These are phyloP conservation scores for Lablab purpureus DNA, from an alignment of 306 rosid genomes.

Conservation along the genomic window DNA sequence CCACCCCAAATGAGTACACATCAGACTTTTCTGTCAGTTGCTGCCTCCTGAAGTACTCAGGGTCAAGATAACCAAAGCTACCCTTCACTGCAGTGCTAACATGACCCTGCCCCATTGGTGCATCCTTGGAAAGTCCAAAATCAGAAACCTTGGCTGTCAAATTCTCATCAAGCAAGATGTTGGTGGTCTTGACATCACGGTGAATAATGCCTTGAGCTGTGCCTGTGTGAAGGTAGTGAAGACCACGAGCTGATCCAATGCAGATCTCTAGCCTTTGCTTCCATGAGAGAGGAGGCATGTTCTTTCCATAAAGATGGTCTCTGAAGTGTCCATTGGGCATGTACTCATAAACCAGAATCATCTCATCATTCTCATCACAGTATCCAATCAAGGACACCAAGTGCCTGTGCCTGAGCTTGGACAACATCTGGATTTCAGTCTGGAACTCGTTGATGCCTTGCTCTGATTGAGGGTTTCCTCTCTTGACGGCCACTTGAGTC, in stretches of 20 bases:
- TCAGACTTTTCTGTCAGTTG: constrained; percentile 71
- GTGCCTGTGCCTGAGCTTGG: constrained; percentile 69
- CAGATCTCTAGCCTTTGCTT: constrained; percentile 66
- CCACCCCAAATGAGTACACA: constrained; percentile 73
- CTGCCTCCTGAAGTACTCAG: constrained; percentile 72
- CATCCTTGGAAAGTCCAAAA: constrained; percentile 71
- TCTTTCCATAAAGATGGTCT: constrained; percentile 74
- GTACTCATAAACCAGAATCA: constrained; percentile 70
- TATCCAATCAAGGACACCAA: constrained; percentile 71
- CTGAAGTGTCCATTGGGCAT: constrained; percentile 68
- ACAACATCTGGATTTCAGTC: constrained; percentile 70
- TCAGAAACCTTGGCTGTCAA: constrained; percentile 72
- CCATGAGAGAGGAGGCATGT: constrained; percentile 59
- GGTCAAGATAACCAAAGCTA: constrained; percentile 74
- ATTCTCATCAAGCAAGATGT: constrained; percentile 64
- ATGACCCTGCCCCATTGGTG: constrained; percentile 66
- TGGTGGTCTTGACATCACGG: constrained; percentile 69
- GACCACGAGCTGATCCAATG: constrained; percentile 67
- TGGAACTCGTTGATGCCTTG: constrained; percentile 70
- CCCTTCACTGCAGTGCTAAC: constrained; percentile 77
- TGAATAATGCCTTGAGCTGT: constrained; percentile 72
- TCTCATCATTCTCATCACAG: constrained; percentile 66
- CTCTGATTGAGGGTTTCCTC: constrained; percentile 77
- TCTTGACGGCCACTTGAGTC: constrained; percentile 64
- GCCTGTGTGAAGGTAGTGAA: constrained; percentile 75